phyloP scores from a whole-genome alignment of 1,284 basidiomycete genomes.

The Malassezia furfur region DNA sequence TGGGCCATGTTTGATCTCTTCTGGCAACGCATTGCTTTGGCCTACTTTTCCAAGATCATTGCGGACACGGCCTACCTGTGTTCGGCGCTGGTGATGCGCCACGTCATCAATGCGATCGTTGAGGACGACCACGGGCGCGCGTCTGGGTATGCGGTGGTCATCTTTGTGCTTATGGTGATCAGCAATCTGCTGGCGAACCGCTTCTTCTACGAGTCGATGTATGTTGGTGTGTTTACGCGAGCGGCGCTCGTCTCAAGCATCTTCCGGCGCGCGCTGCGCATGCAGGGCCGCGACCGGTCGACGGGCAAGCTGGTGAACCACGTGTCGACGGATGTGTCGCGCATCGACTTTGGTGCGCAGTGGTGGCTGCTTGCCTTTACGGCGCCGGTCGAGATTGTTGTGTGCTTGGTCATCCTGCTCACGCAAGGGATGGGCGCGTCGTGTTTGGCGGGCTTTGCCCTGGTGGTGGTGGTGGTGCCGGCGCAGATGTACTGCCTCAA shows the following conservation, averaged over 20 bases:
- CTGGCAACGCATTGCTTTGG: slow-evolving; percentile 52
- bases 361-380: slow-evolving; percentile 70
- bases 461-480: slow-evolving; percentile 60
- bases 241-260: slow-evolving; percentile 80
- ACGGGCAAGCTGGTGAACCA: slow-evolving; percentile 80
- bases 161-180: slow-evolving; percentile 15
- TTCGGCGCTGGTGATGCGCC: slow-evolving; percentile 36
- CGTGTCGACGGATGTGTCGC: slow-evolving; percentile 80
- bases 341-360: slow-evolving; percentile 78
- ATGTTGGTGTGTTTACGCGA: slow-evolving; percentile 60
- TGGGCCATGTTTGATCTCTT: slow-evolving; percentile 70
- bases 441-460: slow-evolving; percentile 70
- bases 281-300: slow-evolving; percentile 72
- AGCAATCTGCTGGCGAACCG: slow-evolving; percentile 55
- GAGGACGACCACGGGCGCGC: slow-evolving; percentile 20
- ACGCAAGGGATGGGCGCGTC: slow-evolving; percentile 62
- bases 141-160: slow-evolving; percentile 18
- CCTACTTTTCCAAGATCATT: slow-evolving; percentile 53
- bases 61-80: slow-evolving; percentile 39
- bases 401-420: slow-evolving; percentile 58
- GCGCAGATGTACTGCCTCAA: slow-evolving; percentile 67
- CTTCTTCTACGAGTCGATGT: slow-evolving; percentile 59
- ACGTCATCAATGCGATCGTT: slow-evolving; percentile 22
- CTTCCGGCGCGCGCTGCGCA: slow-evolving; percentile 66
- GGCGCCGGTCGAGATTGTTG: slow-evolving; percentile 53